Conservation (phyloP, 225 moss, liverwort and hornwort genomes). For the Bryum argenteum region DNA sequence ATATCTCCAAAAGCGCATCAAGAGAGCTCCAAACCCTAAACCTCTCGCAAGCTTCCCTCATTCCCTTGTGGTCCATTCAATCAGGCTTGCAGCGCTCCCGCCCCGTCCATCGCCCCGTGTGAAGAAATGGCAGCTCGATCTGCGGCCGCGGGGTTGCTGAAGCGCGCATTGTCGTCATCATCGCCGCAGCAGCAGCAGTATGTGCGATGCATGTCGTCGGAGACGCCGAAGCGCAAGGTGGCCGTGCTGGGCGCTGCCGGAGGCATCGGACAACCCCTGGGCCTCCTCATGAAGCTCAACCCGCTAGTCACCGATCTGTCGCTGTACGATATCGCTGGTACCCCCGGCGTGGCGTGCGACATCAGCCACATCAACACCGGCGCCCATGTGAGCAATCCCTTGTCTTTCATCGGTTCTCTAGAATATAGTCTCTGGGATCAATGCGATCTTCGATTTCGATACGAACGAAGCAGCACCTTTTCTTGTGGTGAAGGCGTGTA, state of each 20-base stretch:
- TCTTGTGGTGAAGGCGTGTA: too few species aligned
- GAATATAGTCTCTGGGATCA: too few species aligned
- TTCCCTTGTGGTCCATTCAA: too few species aligned
- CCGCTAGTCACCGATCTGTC: constrained; percentile 82
- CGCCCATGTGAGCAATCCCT: constrained; percentile 54
- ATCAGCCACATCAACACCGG: constrained; percentile 91
- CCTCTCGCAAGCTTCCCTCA: too few species aligned
- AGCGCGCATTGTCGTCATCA: constrained; percentile 22
- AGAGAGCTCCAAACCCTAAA: too few species aligned
- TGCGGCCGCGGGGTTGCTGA: constrained; percentile 42
- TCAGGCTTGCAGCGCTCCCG: too few species aligned
- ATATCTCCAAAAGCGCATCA: too few species aligned
- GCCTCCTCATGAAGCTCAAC: constrained; percentile 89
- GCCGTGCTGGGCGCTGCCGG: constrained; percentile 93
- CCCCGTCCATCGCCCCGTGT: too few species aligned
- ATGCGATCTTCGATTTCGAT: too few species aligned
- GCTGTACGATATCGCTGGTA: constrained; percentile 85
- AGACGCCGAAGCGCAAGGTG: constrained; percentile 70
- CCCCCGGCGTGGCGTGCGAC: constrained; percentile 89
- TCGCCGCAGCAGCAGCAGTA: constrained; percentile 18
- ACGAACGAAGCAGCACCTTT: too few species aligned
- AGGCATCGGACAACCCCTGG: constrained; percentile 87
- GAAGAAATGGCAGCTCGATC: constrained; percentile 53
- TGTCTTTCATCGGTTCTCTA: not conserved
- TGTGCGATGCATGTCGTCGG: constrained; percentile 41